Percentiles rank a stretch among this genome's conserved stretches.
These are phyloP conservation scores for Rhododendron kiyosumense DNA, from an alignment of 148 eudicot species.

Conservation along the genomic window DNA sequence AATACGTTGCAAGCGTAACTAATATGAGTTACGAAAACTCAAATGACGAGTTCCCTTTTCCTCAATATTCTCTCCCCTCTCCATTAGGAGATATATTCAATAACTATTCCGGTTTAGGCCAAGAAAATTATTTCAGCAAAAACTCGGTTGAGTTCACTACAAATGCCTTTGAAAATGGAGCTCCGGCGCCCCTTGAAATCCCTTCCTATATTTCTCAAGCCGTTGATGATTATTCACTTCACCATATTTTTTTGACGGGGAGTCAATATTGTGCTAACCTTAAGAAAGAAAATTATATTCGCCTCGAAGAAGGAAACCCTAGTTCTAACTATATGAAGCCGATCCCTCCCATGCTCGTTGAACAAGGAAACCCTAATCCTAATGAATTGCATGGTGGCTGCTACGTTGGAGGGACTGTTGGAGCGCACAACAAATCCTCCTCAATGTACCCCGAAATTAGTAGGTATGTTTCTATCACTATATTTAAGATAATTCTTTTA, in stretches of 20 bases:
- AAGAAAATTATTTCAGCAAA: background rate
- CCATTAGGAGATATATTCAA: background rate
- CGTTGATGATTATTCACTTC: background rate
- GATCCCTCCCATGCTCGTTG: background rate
- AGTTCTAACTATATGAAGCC: background rate
- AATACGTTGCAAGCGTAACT: background rate
- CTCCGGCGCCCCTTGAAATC: background rate
- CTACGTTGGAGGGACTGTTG: background rate
- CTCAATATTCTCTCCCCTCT: background rate
- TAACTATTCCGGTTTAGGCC: background rate
- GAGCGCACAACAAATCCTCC: background rate
- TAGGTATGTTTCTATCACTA: background rate
- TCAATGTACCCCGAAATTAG: background rate
- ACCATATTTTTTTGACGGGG: background rate
- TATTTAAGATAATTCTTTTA: background rate
- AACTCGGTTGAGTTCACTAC: background rate
- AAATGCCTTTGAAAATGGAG: background rate
- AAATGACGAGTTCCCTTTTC: background rate
- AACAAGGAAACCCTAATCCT: background rate
- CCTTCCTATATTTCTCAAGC: background rate
- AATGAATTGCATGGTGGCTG: background rate
- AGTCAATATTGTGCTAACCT: background rate
- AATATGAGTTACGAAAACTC: background rate
- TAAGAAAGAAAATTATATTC: background rate
- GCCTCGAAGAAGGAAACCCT: background rate